These are phyloP conservation scores for Xylaria curta DNA, from an alignment of 495 filamentous ascomycete species.

Conservation along the genomic window DNA sequence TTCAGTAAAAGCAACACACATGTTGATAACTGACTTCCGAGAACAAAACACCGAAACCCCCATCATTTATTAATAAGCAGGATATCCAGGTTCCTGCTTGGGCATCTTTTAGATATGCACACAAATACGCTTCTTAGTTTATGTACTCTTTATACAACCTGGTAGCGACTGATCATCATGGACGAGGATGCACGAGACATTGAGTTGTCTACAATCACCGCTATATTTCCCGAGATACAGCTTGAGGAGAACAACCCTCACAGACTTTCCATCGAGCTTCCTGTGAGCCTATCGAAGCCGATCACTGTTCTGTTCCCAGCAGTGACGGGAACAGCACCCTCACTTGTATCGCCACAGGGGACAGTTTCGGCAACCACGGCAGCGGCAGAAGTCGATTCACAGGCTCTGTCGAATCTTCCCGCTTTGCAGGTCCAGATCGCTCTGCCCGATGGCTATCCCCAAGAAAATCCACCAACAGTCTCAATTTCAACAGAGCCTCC, in stretches of 20 bases:
- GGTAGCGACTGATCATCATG: constrained; percentile 41
- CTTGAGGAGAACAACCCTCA: constrained; percentile 65
- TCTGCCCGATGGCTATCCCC: constrained; percentile 80
- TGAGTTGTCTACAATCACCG: constrained; percentile 81
- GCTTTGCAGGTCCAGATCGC: constrained; percentile 70
- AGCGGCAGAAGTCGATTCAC: constrained; percentile 53
- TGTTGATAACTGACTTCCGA: background rate
- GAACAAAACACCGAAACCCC: background rate
- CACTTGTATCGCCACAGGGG: constrained; percentile 27
- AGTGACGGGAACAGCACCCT: constrained; percentile 48
- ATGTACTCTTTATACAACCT: constrained; percentile 30
- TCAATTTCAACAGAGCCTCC: constrained; percentile 66
- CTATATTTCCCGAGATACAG: constrained; percentile 88
- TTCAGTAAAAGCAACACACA: background rate
- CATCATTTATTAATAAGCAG: background rate
- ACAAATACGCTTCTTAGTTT: constrained; percentile 23
- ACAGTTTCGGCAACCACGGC: constrained; percentile 29
- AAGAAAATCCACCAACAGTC: constrained; percentile 67
- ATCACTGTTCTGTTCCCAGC: constrained; percentile 74
- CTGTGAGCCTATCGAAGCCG: constrained; percentile 71
- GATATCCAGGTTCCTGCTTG: background rate
- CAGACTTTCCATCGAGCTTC: constrained; percentile 71
- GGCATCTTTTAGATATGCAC: constrained; percentile 31
- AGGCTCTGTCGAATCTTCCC: constrained; percentile 76
- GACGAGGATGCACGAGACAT: constrained; percentile 71